A percentile compares a stretch with the other conserved stretches of the same genome.
Evolutionary conservation across 2,329 filamentous ascomycete genomes (phyloP).

Genomic region (Helotiales sp.): DNA sequence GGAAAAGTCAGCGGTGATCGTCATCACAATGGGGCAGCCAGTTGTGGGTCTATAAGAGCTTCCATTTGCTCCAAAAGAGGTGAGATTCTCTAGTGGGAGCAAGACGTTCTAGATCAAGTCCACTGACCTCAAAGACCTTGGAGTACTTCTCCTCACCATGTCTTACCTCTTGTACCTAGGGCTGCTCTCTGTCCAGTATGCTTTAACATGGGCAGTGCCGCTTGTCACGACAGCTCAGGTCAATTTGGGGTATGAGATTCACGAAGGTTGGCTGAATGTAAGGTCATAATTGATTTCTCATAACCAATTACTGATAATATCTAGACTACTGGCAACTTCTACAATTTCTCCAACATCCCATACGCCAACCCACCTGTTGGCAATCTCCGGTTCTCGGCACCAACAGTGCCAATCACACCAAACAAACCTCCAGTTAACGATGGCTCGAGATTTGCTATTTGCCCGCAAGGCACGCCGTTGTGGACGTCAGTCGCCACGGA

Average conservation of each 20-base stretch:
- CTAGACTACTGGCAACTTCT: constrained; percentile 36
- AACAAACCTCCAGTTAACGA: constrained; percentile 34
- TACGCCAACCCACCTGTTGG: constrained; percentile 45
- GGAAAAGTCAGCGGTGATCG: background rate
- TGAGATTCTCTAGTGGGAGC: background rate
- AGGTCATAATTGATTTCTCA: constrained; percentile 8
- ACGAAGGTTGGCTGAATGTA: constrained; percentile 48
- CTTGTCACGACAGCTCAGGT: constrained; percentile 31
- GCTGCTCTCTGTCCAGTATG: background rate
- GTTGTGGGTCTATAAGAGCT: background rate
- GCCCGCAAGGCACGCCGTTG: constrained; percentile 37
- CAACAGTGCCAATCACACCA: constrained; percentile 30
- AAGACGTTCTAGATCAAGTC: background rate
- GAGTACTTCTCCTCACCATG: background rate
- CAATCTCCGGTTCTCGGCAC: constrained; percentile 43
- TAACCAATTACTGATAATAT: constrained; percentile 27
- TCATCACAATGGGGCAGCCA: background rate
- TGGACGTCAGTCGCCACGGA: constrained; percentile 38
- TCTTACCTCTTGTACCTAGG: background rate
- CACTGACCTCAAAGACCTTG: background rate
- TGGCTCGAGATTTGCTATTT: constrained; percentile 35
- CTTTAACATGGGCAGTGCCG: background rate
- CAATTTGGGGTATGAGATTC: constrained; percentile 54
- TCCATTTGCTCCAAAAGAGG: background rate
- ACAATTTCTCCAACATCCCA: constrained; percentile 42